phyloP scores from a whole-genome alignment of 176 grass and related monocot genomes.

The Cenchrus fungigraminus region DNA sequence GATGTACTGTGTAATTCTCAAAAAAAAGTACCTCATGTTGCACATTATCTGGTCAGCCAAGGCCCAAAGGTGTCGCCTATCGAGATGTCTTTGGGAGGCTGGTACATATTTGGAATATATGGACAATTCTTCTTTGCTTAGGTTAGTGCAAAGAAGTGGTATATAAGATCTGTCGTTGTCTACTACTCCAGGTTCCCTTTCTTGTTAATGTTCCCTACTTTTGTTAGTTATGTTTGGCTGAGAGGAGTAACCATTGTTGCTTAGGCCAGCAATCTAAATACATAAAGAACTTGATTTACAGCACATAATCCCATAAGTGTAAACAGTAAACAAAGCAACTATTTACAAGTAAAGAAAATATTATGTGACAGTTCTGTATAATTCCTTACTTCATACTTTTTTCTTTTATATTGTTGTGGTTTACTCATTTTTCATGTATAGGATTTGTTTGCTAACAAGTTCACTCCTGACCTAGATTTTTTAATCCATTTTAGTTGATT shows the following conservation, averaged over 20 bases:
- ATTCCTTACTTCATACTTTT: background rate
- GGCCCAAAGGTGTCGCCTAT: too few species aligned
- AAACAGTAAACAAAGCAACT: background rate
- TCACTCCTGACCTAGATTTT: constrained; percentile 5
- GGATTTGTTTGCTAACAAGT: background rate
- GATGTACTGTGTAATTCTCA: too few species aligned
- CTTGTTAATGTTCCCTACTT: too few species aligned
- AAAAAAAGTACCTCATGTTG: too few species aligned
- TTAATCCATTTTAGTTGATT: background rate
- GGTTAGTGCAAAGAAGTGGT: too few species aligned
- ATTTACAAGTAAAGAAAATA: background rate
- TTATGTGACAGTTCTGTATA: background rate
- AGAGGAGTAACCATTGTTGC: background rate
- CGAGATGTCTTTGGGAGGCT: too few species aligned
- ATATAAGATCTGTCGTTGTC: too few species aligned
- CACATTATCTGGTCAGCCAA: too few species aligned
- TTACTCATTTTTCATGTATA: background rate
- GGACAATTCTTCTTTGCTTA: too few species aligned
- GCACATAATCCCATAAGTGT: background rate
- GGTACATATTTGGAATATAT: too few species aligned
- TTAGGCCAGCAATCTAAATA: background rate
- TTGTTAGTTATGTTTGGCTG: too few species aligned
- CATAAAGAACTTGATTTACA: background rate
- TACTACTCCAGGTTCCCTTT: too few species aligned
- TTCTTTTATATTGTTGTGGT: background rate